Evolutionary conservation across 768 basidiomycete genomes (phyloP).

Genomic region (Strobilomyces confusus): DNA sequence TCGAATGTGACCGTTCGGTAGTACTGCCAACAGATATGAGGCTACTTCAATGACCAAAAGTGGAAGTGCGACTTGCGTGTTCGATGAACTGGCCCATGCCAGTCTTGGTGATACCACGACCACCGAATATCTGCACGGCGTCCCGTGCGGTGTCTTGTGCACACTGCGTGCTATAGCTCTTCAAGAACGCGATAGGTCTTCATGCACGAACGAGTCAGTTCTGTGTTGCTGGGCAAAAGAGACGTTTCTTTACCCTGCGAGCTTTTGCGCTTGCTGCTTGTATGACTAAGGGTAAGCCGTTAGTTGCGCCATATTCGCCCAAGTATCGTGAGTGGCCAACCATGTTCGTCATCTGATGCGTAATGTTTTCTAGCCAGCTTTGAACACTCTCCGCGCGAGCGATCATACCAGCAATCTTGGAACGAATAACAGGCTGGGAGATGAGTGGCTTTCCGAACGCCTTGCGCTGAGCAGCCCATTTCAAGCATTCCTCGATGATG

Average conservation of each 20-base stretch:
- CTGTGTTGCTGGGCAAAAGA: not conserved
- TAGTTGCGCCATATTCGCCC: not conserved
- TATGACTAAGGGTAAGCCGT: slow-evolving; percentile 43
- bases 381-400: slow-evolving; percentile 77
- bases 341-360: slow-evolving; percentile 88
- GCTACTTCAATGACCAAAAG: not conserved
- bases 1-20: slow-evolving; percentile 33
- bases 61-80: slow-evolving; percentile 36
- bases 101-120: slow-evolving; percentile 75
- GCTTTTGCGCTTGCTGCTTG: slow-evolving; percentile 64
- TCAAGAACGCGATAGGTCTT: slow-evolving; percentile 75
- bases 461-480: slow-evolving; percentile 87
- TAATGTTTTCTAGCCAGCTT: slow-evolving; percentile 83
- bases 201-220: not conserved
- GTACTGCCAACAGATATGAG: slow-evolving; percentile 23
- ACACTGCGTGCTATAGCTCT: slow-evolving; percentile 70
- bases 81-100: slow-evolving; percentile 65
- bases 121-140: slow-evolving; percentile 78
- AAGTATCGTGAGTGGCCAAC: slow-evolving; percentile 22
- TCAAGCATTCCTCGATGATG: slow-evolving; percentile 79
- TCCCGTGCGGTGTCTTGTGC: slow-evolving; percentile 80
- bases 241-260: slow-evolving; percentile 57
- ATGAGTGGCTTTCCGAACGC: slow-evolving; percentile 88
- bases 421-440: slow-evolving; percentile 81
- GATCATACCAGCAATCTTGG: slow-evolving; percentile 88